Conservation (phyloP, 1,284 basidiomycete species). For the Ganoderma sp. region DNA sequence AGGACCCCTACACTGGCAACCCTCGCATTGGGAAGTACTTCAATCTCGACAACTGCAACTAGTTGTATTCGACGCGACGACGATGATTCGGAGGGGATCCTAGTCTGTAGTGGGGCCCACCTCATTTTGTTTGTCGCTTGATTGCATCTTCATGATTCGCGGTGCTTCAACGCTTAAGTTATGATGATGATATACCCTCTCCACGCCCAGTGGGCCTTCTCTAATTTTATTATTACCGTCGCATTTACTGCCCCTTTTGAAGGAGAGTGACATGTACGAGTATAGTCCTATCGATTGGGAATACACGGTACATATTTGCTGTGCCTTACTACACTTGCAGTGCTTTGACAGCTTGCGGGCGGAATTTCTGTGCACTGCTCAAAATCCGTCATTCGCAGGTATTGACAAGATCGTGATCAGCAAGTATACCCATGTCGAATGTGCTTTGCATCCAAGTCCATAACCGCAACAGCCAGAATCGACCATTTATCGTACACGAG, state of each 20-base stretch:
- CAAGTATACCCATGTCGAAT: no score
- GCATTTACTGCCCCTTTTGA: slow-evolving; percentile 7
- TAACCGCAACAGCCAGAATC: no score
- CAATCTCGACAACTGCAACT: slow-evolving; percentile 62
- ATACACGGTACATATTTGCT: slow-evolving; percentile 19
- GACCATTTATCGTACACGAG: not conserved
- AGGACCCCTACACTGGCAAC: slow-evolving; percentile 55
- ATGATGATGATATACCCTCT: slow-evolving; percentile 16
- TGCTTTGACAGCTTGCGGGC: not conserved
- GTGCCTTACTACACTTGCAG: not conserved
- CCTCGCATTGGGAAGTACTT: slow-evolving; percentile 68
- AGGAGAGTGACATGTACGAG: slow-evolving; percentile 18
- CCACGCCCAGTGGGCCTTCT: not conserved
- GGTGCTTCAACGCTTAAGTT: not conserved
- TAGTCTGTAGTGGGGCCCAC: not conserved
- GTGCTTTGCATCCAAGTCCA: not conserved
- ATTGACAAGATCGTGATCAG: no score
- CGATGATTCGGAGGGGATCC: not conserved
- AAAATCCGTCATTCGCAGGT: not conserved
- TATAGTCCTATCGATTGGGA: slow-evolving; percentile 17
- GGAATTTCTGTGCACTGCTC: not conserved
- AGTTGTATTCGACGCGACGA: not conserved
- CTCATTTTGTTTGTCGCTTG: not conserved
- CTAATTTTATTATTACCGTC: not conserved
- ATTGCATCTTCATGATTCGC: not conserved